A percentile compares a stretch with the other conserved stretches of the same genome.
These are phyloP conservation scores for Earliella scabrosa DNA, from an alignment of 1,284 basidiomycete genomes.

Conservation along the genomic window DNA sequence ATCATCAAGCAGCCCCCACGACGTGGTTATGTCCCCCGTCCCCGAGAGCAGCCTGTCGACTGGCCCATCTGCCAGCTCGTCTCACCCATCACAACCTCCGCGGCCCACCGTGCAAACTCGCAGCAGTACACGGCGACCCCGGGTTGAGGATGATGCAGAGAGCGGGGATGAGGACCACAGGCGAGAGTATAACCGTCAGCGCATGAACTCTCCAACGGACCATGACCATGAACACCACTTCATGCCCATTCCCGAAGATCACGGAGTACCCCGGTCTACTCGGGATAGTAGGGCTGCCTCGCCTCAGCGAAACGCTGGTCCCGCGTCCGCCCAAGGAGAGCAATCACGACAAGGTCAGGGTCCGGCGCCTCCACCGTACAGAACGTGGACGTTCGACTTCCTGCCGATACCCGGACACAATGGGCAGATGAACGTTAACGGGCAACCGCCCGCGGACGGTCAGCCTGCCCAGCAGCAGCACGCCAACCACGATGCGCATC, in stretches of 20 bases:
- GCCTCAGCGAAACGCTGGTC: neutral
- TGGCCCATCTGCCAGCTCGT: neutral
- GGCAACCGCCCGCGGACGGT: neutral
- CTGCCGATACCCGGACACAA: constrained; percentile 7
- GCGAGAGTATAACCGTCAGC: constrained; percentile 36
- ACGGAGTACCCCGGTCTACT: constrained; percentile 19
- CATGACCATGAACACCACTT: constrained; percentile 17
- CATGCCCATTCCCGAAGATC: constrained; percentile 24
- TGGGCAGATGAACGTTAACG: neutral
- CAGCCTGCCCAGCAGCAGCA: neutral
- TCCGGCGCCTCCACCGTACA: constrained; percentile 16
- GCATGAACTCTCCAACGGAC: constrained; percentile 26
- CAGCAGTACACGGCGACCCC: constrained; percentile 26
- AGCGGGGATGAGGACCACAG: constrained; percentile 30
- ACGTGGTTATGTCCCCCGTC: constrained; percentile 13
- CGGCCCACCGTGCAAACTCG: neutral
- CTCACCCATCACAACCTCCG: neutral
- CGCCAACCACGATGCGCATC: constrained; percentile 2
- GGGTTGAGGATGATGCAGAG: constrained; percentile 34
- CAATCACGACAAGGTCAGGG: constrained; percentile 4
- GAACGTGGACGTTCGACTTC: constrained; percentile 31
- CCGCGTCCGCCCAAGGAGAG: neutral
- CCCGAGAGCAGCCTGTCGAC: neutral
- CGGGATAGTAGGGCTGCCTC: neutral
- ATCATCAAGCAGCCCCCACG: constrained; percentile 4